Evolutionary conservation across 2,329 filamentous ascomycete genomes (phyloP).

Genomic region (Drechslerella coelobrocha): DNA sequence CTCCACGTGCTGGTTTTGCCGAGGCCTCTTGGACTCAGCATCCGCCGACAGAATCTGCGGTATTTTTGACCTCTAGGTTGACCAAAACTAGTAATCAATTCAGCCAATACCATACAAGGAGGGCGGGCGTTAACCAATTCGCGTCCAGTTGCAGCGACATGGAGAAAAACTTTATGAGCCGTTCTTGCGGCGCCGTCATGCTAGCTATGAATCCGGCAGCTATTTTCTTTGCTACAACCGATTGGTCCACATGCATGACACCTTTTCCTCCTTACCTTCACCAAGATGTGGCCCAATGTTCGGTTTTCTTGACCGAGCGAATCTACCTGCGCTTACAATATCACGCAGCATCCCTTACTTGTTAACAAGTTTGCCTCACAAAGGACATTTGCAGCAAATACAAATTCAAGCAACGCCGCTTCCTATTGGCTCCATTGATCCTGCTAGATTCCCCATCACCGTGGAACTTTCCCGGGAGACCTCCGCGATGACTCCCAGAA

Average conservation of each 20-base stretch:
- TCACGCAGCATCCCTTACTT: not conserved
- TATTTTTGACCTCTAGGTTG: conserved; percentile 3
- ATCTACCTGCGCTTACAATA: not conserved
- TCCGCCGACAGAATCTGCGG: conserved; percentile 8
- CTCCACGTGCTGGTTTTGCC: conserved; percentile 8
- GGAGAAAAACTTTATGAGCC: not conserved
- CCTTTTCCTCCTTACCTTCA: conserved; percentile 3
- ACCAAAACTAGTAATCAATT: not conserved
- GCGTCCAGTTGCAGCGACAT: not conserved
- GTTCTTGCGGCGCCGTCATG: not conserved
- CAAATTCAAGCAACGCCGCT: not conserved
- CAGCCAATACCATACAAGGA: not conserved
- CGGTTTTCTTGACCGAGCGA: not conserved
- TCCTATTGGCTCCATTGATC: conserved; percentile 11
- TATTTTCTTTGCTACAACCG: not conserved
- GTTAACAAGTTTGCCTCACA: not conserved
- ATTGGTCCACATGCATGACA: conserved; percentile 22
- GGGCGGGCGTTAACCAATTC: conserved; percentile 3
- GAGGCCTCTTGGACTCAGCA: not conserved
- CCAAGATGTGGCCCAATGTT: conserved; percentile 13
- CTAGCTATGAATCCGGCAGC: not conserved
- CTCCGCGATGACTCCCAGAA: conserved; percentile 11
- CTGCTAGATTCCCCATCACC: not conserved
- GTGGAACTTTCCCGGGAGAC: conserved; percentile 6
- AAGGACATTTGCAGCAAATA: not conserved